Conservation (phyloP, 352 stramenopile genomes). For the Phytophthora rubi region DNA sequence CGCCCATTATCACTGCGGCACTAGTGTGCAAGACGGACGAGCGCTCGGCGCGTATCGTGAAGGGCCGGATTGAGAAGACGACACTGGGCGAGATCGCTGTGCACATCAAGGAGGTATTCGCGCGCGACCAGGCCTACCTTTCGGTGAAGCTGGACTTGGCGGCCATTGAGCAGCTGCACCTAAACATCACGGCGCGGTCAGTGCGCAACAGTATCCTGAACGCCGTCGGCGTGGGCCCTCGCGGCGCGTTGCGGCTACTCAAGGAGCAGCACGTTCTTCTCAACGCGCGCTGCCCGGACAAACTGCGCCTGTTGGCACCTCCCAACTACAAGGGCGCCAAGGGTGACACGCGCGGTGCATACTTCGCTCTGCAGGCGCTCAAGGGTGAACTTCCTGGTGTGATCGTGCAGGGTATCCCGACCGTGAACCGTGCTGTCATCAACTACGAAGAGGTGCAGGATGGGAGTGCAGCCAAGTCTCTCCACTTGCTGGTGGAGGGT, state of each 20-base stretch:
- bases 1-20: constrained; percentile 99
- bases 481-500: constrained; percentile 99
- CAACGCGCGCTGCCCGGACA: constrained; percentile 84
- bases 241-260: constrained; percentile 71
- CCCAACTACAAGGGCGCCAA: constrained; percentile 89
- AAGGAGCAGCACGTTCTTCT: constrained; percentile 89
- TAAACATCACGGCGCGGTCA: constrained; percentile 94
- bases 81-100: constrained; percentile 95
- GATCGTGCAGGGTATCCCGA: constrained; percentile 98
- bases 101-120: constrained; percentile 99
- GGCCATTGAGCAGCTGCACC: constrained; percentile 96
- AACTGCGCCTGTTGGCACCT: constrained; percentile 81
- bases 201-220: constrained; percentile 94
- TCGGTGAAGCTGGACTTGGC: constrained; percentile 98
- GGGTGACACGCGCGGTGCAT: constrained; percentile 78
- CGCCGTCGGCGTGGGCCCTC: constrained; percentile 69
- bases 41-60: constrained; percentile 97
- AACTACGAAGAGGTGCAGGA: constrained; percentile 95
- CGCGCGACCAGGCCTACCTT: constrained; percentile 93
- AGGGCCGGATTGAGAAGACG: constrained; percentile 99
- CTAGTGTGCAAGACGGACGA: constrained; percentile 97
- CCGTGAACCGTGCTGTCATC: constrained; percentile 98
- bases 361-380: constrained; percentile 96
- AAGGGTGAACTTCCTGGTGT: constrained; percentile 96
- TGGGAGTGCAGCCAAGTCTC: constrained; percentile 66